Conservation (phyloP, 176 grass and related monocot species). For the barley (Hordeum vulgare) region DNA sequence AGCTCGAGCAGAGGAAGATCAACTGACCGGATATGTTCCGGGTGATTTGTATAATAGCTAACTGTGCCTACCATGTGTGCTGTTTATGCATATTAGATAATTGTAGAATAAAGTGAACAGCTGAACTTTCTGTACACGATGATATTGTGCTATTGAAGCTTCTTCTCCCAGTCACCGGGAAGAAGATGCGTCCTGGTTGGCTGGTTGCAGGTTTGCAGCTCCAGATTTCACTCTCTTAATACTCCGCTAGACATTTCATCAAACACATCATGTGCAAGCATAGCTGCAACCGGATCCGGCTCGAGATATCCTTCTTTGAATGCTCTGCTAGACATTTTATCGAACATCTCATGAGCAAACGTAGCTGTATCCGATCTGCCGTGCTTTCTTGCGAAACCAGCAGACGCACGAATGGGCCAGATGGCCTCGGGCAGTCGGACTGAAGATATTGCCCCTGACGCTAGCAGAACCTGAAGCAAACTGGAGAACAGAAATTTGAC, state of each 20-base stretch:
- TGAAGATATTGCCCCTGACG: neutral
- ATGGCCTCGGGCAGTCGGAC: neutral
- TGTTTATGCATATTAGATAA: neutral
- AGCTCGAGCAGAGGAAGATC: slow-evolving; percentile 44
- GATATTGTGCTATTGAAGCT: neutral
- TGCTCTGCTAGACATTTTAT: neutral
- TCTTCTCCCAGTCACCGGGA: neutral
- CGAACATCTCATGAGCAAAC: neutral
- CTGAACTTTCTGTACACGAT: neutral
- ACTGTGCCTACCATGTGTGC: neutral
- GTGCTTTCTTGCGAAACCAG: neutral
- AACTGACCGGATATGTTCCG: neutral
- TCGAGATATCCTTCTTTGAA: neutral
- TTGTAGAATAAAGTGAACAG: neutral
- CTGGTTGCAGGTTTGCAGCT: neutral
- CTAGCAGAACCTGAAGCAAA: too few species aligned
- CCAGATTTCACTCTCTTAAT: neutral
- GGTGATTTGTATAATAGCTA: neutral
- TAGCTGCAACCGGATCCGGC: neutral
- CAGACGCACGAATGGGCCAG: neutral
- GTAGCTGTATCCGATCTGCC: neutral
- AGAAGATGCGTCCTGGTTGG: neutral
- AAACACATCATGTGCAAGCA: neutral
- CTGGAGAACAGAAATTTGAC: too few species aligned
- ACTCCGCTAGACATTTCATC: neutral